A percentile compares a stretch with the other conserved stretches of the same genome.
Conservation (phyloP, 805 yeast species). For the Ogataea ganodermae region DNA sequence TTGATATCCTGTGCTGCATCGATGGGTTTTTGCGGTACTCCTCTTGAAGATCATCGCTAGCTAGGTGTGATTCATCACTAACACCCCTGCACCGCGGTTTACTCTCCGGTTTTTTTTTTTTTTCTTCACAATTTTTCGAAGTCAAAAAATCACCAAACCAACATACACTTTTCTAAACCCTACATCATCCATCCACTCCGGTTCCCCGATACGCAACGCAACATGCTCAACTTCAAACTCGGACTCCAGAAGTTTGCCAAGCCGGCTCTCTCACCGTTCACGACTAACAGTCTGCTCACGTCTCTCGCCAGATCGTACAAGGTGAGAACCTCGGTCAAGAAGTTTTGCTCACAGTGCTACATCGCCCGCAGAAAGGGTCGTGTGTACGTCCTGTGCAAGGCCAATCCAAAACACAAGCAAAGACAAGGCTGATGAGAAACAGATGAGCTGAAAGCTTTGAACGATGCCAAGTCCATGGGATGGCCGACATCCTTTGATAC, state of each 20-base stretch:
- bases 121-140: background rate
- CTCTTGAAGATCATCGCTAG: too few species aligned
- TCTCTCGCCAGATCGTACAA: constrained; percentile 69
- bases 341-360: constrained; percentile 88
- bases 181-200: background rate
- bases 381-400: constrained; percentile 89
- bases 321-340: constrained; percentile 90
- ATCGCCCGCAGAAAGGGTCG: constrained; percentile 94
- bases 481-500: too few species aligned
- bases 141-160: background rate
- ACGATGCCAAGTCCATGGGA: background rate
- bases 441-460: background rate
- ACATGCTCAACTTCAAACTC: constrained; percentile 28
- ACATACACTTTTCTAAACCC: background rate
- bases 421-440: constrained; percentile 63
- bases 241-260: constrained; percentile 27
- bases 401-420: constrained; percentile 92
- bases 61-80: too few species aligned
- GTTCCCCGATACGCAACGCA: background rate
- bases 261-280: constrained; percentile 17
- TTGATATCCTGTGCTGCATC: too few species aligned
- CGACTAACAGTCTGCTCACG: constrained; percentile 17
- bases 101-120: background rate
- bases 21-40: too few species aligned
- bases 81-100: background rate